These are phyloP conservation scores for Fusarium sarcochroum DNA, from an alignment of 2,329 filamentous ascomycete species.

Conservation along the genomic window DNA sequence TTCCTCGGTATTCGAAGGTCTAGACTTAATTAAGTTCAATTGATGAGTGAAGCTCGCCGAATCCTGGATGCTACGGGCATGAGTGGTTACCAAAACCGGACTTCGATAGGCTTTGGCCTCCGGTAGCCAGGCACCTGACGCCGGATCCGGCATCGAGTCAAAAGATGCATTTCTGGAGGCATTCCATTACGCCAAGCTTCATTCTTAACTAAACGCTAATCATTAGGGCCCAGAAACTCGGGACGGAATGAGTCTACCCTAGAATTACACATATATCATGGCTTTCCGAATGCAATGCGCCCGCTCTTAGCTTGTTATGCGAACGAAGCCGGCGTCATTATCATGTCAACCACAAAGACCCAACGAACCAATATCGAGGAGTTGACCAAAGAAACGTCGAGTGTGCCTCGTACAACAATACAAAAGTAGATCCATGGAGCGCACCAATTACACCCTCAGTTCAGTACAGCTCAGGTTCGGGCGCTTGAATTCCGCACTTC, in stretches of 20 bases:
- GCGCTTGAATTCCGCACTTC: slow-evolving; percentile 19
- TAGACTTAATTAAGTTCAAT: not conserved
- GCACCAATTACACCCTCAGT: not conserved
- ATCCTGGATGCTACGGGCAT: not conserved
- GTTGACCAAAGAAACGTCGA: not conserved
- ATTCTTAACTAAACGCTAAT: not conserved
- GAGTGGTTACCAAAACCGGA: slow-evolving; percentile 10
- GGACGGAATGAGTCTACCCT: not conserved
- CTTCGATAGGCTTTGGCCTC: not conserved
- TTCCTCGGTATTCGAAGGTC: not conserved
- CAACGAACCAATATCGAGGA: not conserved
- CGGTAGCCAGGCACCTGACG: not conserved
- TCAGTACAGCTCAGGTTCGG: not conserved
- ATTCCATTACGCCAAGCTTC: slow-evolving; percentile 6
- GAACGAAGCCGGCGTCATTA: too few species aligned
- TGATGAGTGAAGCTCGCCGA: slow-evolving; percentile 2
- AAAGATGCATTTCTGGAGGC: slow-evolving; percentile 15
- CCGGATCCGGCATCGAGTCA: slow-evolving; percentile 16
- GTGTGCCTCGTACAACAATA: slow-evolving; percentile 5
- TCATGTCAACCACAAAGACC: not conserved
- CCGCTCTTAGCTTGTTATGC: not conserved
- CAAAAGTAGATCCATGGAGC: not conserved
- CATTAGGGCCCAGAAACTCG: not conserved
- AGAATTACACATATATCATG: slow-evolving; percentile 6
- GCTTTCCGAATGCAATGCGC: slow-evolving; percentile 2